phyloP scores from a whole-genome alignment of 495 filamentous ascomycete genomes.

The Xylaria bambusicola region DNA sequence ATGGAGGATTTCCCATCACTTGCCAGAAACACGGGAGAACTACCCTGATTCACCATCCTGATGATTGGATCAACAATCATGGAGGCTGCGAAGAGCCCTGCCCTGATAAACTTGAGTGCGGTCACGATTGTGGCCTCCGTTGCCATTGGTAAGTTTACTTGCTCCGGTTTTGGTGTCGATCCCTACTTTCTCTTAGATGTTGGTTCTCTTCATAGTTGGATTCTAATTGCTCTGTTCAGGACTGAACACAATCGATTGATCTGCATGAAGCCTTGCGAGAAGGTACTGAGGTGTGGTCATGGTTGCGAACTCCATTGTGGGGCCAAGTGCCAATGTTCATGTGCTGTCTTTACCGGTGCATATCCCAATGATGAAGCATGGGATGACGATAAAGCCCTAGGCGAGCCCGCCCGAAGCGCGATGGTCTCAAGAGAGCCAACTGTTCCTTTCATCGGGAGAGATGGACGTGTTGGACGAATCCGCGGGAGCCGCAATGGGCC shows the following conservation, averaged over 20 bases:
- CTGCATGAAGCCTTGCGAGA: conserved; percentile 64
- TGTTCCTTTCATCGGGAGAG: conserved; percentile 18
- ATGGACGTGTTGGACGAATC: conserved; percentile 8
- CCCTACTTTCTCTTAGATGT: conserved; percentile 6
- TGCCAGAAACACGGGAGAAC: conserved; percentile 41
- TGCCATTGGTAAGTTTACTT: conserved; percentile 47
- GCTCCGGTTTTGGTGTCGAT: not conserved
- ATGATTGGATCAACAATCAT: conserved; percentile 52
- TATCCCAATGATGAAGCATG: conserved; percentile 25
- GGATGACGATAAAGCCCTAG: not conserved
- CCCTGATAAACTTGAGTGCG: conserved; percentile 41
- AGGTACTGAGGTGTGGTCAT: conserved; percentile 64
- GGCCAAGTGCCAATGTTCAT: conserved; percentile 41
- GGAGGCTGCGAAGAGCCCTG: conserved; percentile 64
- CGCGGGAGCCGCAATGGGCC: not conserved
- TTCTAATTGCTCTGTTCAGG: conserved; percentile 48
- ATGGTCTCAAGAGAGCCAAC: not conserved
- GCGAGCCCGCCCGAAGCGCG: not conserved
- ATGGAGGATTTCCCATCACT: conserved; percentile 39
- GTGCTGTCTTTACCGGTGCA: conserved; percentile 32
- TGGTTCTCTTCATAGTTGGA: not conserved
- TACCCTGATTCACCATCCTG: conserved; percentile 44
- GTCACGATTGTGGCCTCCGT: conserved; percentile 44
- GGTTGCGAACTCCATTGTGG: conserved; percentile 46
- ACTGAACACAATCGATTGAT: conserved; percentile 62